A percentile compares a stretch with the other conserved stretches of the same genome.
phyloP scores from a whole-genome alignment of 129 eudicot species.

The Centella asiatica region DNA sequence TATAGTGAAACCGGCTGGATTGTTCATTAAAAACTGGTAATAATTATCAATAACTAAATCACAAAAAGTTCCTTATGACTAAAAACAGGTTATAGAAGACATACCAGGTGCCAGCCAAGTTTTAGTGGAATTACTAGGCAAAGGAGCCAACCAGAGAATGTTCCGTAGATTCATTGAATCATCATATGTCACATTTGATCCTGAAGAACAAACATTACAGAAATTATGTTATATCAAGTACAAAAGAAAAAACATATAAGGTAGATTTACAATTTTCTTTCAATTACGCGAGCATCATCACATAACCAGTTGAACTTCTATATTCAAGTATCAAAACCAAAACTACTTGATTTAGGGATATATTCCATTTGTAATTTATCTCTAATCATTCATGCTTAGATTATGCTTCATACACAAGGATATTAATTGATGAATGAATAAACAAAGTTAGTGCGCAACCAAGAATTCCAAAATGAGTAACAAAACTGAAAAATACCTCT shows the following conservation, averaged over 20 bases:
- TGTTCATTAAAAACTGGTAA: not conserved
- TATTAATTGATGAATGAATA: not conserved
- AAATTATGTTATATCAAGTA: slow-evolving; percentile 3
- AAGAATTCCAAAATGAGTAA: not conserved
- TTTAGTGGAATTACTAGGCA: slow-evolving; percentile 55
- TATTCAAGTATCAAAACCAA: not conserved
- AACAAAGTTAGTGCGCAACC: not conserved
- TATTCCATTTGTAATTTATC: not conserved
- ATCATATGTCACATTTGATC: slow-evolving; percentile 71
- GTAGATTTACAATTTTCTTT: not conserved
- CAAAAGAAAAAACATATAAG: not conserved
- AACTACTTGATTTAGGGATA: not conserved
- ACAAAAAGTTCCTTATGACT: not conserved
- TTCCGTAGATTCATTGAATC: slow-evolving; percentile 81
- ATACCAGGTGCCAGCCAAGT: slow-evolving; percentile 90
- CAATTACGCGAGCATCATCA: not conserved
- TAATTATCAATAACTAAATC: not conserved
- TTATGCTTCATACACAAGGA: not conserved
- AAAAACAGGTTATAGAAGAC: slow-evolving; percentile 6
- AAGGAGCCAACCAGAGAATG: slow-evolving; percentile 95
- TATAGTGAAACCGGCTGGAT: not conserved
- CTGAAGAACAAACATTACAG: slow-evolving; percentile 32
- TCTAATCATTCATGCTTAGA: too few species aligned
- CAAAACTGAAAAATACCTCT: slow-evolving; percentile 37
- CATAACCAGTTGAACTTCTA: not conserved